Base-by-base conservation (phyloP, 179 eudicot species). In the Spinacia oleracea region DNA sequence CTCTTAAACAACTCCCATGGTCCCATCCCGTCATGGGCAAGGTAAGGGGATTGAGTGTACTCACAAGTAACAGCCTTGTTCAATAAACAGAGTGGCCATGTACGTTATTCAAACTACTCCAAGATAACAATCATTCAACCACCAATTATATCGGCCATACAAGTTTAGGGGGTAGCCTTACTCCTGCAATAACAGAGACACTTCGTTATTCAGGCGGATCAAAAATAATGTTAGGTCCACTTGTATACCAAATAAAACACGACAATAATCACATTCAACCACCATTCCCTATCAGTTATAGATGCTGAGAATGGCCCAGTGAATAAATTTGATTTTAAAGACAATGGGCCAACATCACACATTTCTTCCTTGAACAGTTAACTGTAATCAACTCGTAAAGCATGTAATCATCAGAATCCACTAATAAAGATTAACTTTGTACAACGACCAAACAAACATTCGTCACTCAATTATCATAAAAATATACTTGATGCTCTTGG, bases 381-480 rank as follows among this genome's bases (percentile, higher is more conserved):
- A 62, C 55, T 70, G 65, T 70, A 8, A 75, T 46, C 62, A 40
- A 46, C 64, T 79, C 53, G 38, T 14, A 40, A 14, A 58, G 79
- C 62, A 51, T 34, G 6, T 20, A 8, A 43, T 32, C 59, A n/a
- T 20, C 34, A 70, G 25, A 58, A 76, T 70, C 35, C 43, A 59
- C 12, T 20, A 77, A 4, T 51, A 21, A 65, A 66, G 21, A 55
- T 53, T 23, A 53, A 34, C 31, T 76, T 56, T 20, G 56, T 29
- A 66, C 58, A 59, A 75, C 27, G 60, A 73, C 76, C 51, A 75
- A 68, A 48, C 72, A 59, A 62, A 34, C 59, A 53, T 20, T 67
- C 45, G 1, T 46, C 75, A 46, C 70, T 70, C 2, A 59, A 35
- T 74, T 34, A 62, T 77, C 56, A 77, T n/a, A 56, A 58, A 60